Conservation (phyloP, 2,329 filamentous ascomycete species). For the Aphanocladium album region DNA sequence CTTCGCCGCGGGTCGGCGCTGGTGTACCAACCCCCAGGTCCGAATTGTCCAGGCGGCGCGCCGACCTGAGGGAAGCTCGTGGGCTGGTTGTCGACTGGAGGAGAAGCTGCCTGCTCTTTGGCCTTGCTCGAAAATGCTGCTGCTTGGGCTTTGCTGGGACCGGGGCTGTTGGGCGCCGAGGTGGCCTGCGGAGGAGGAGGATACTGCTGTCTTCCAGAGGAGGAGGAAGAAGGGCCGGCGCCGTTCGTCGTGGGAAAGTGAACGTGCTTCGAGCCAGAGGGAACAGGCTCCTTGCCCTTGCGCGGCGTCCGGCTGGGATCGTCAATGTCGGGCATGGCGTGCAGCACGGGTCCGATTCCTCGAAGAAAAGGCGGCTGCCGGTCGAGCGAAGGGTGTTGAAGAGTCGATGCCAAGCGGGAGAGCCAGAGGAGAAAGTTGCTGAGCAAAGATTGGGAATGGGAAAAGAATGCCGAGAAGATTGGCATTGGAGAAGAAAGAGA, state of each 20-base stretch:
- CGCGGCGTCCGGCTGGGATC: neutral
- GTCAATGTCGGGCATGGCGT: conserved; percentile 3
- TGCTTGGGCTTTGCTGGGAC: neutral
- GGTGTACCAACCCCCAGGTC: conserved; percentile 11
- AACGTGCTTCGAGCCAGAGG: neutral
- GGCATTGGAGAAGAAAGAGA: neutral
- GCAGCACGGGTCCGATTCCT: neutral
- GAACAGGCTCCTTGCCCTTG: neutral
- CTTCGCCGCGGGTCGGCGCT: conserved; percentile 9
- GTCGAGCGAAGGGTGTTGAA: neutral
- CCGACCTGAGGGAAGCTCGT: conserved; percentile 12
- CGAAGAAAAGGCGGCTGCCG: neutral
- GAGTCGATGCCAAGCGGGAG: neutral
- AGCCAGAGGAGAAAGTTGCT: neutral
- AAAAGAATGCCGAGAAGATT: neutral
- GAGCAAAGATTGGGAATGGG: neutral
- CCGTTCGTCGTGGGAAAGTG: conserved; percentile 4
- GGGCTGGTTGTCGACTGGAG: conserved; percentile 10
- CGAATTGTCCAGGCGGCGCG: conserved; percentile 5
- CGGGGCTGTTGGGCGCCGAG: neutral
- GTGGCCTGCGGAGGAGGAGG: neutral
- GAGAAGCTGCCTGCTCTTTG: neutral
- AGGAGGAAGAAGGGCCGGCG: too few species aligned
- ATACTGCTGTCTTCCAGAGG: neutral
- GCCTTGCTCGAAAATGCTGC: neutral